Percentiles rank a stretch among this genome's conserved stretches.
Conservation (phyloP, 2,329 filamentous ascomycete species). For the Fusarium oxysporum region DNA sequence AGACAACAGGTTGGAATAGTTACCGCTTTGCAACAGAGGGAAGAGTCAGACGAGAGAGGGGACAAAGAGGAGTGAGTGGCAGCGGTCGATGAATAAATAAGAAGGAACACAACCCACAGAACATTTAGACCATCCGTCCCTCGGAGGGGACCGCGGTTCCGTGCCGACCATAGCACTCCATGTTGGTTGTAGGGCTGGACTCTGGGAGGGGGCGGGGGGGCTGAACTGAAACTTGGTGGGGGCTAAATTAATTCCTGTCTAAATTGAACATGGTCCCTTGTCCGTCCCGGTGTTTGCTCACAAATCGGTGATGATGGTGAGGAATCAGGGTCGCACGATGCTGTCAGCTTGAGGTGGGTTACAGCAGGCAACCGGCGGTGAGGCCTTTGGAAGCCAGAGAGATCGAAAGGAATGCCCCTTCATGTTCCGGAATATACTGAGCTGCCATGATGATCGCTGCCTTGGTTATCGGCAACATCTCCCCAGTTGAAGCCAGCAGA, state of each 20-base stretch:
- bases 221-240: slow-evolving; percentile 37
- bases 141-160: slow-evolving; percentile 8
- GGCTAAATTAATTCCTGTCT: slow-evolving; percentile 8
- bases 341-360: neutral
- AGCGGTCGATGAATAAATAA: slow-evolving; percentile 7
- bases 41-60: neutral
- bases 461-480: neutral
- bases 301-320: neutral
- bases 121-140: neutral
- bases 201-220: slow-evolving; percentile 10
- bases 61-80: slow-evolving; percentile 8
- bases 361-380: slow-evolving; percentile 11
- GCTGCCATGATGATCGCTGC: neutral
- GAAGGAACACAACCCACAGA: slow-evolving; percentile 2
- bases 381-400: neutral
- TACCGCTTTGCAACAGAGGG: neutral
- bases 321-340: neutral
- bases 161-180: neutral
- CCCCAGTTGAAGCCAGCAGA: neutral
- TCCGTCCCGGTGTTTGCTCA: neutral
- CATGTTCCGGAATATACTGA: neutral
- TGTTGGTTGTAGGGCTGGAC: slow-evolving; percentile 42
- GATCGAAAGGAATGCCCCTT: neutral
- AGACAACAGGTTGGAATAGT: neutral
- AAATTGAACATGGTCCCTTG: slow-evolving; percentile 15